phyloP scores from a whole-genome alignment of 306 rosid species.

The Gastrolobium bilobum region DNA sequence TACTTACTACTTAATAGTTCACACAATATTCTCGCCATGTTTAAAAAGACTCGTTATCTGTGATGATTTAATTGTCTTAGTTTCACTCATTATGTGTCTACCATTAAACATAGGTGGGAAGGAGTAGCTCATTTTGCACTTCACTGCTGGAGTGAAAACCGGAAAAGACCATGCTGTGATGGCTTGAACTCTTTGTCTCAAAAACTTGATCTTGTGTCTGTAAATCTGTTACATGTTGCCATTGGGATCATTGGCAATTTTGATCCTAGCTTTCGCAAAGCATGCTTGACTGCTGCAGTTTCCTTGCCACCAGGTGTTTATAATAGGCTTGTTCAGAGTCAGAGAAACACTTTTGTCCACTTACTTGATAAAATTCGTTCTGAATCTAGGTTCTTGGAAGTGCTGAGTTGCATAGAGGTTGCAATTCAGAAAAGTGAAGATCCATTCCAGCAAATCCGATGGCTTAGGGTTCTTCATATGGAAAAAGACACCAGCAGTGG shows the following conservation, averaged over 20 bases:
- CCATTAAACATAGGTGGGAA: constrained; percentile 78
- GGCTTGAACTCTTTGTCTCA: constrained; percentile 47
- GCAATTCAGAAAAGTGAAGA: constrained; percentile 72
- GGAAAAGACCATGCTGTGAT: constrained; percentile 44
- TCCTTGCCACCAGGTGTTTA: constrained; percentile 53
- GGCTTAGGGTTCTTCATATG: constrained; percentile 64
- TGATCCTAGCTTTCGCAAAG: constrained; percentile 75
- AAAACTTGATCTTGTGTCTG: constrained; percentile 52
- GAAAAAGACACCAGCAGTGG: constrained; percentile 47
- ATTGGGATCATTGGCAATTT: constrained; percentile 63
- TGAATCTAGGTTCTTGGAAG: constrained; percentile 68
- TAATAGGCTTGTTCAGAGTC: constrained; percentile 58
- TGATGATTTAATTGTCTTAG: constrained; percentile 26
- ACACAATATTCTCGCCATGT: constrained; percentile 29
- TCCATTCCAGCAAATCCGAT: constrained; percentile 67
- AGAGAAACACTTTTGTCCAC: constrained; percentile 54
- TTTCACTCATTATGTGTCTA: constrained; percentile 29
- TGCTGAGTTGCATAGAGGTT: constrained; percentile 56
- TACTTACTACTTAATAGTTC: constrained; percentile 36
- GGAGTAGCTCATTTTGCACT: constrained; percentile 80
- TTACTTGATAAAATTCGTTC: constrained; percentile 62
- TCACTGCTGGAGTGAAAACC: constrained; percentile 66
- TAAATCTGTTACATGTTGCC: constrained; percentile 71
- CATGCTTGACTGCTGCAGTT: constrained; percentile 74
- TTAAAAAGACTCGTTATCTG: constrained; percentile 14